Percentiles rank a stretch among this genome's conserved stretches.
Conservation (phyloP, 495 filamentous ascomycete genomes). For the Neurospora sp. region DNA sequence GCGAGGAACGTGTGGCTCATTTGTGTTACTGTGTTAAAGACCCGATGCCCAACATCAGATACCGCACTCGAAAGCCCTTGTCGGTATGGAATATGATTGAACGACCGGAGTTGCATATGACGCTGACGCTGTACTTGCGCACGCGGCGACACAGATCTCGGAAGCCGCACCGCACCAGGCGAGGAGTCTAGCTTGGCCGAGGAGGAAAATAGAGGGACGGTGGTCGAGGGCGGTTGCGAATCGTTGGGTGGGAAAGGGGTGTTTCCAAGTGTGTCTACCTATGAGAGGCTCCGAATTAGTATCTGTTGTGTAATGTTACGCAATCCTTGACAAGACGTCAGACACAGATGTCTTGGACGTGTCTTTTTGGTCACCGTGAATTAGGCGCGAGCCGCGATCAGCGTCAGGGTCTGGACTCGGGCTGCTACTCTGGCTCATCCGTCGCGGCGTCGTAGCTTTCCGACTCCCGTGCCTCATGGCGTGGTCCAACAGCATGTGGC, state of each 20-base stretch:
- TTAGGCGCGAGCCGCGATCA: neutral
- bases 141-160: neutral
- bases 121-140: neutral
- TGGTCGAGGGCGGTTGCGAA: neutral
- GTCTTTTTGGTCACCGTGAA: neutral
- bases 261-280: neutral
- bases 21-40: neutral
- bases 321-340: neutral
- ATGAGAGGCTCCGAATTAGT: neutral
- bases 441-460: neutral
- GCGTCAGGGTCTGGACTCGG: neutral
- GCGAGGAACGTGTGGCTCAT: neutral
- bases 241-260: neutral
- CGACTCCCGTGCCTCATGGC: neutral
- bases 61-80: neutral
- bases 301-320: slow-evolving; percentile 1
- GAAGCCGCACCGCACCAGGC: neutral
- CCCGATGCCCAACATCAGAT: slow-evolving; percentile 7
- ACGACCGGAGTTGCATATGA: neutral
- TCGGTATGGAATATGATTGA: neutral
- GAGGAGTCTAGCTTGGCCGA: neutral
- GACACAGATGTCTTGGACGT: neutral
- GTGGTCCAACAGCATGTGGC: neutral
- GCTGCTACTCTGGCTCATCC: neutral
- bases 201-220: neutral